Conservation (phyloP, 2,329 filamentous ascomycete genomes). For the Cryphonectria parasitica region DNA sequence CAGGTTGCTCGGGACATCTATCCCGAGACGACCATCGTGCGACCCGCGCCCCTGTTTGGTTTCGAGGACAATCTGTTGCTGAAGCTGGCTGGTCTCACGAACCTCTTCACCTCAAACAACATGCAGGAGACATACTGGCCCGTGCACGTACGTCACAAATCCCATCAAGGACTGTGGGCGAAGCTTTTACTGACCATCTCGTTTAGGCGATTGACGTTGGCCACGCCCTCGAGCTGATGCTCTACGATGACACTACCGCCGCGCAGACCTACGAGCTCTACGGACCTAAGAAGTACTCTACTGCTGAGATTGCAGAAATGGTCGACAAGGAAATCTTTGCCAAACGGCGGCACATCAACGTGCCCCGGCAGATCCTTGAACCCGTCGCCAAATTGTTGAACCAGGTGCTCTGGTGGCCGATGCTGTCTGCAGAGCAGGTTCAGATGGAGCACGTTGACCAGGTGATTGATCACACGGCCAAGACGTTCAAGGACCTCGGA, state of each 20-base stretch:
- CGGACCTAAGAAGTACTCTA: constrained; percentile 90
- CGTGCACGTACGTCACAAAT: constrained; percentile 70
- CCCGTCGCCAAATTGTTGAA: constrained; percentile 76
- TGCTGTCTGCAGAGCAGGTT: constrained; percentile 80
- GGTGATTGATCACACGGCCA: constrained; percentile 84
- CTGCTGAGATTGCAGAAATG: constrained; percentile 81
- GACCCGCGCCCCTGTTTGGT: constrained; percentile 90
- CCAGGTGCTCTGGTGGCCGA: constrained; percentile 86
- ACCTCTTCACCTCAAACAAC: constrained; percentile 88
- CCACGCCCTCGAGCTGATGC: constrained; percentile 84
- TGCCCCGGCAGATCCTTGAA: constrained; percentile 81
- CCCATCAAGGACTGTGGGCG: background rate
- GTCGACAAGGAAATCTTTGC: constrained; percentile 94
- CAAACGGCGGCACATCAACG: constrained; percentile 85
- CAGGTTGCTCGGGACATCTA: constrained; percentile 84
- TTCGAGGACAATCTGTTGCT: constrained; percentile 93
- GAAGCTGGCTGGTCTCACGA: constrained; percentile 77
- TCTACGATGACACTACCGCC: constrained; percentile 87
- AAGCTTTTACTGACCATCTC: too few relatives aligned
- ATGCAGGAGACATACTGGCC: constrained; percentile 91
- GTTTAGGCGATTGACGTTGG: constrained; percentile 80
- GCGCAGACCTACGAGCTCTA: constrained; percentile 93
- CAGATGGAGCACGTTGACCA: constrained; percentile 95
- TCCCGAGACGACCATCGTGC: constrained; percentile 95
- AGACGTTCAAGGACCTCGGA: constrained; percentile 92